phyloP scores from a whole-genome alignment of 805 yeast species.

The Tanozyma kutaoensis region DNA sequence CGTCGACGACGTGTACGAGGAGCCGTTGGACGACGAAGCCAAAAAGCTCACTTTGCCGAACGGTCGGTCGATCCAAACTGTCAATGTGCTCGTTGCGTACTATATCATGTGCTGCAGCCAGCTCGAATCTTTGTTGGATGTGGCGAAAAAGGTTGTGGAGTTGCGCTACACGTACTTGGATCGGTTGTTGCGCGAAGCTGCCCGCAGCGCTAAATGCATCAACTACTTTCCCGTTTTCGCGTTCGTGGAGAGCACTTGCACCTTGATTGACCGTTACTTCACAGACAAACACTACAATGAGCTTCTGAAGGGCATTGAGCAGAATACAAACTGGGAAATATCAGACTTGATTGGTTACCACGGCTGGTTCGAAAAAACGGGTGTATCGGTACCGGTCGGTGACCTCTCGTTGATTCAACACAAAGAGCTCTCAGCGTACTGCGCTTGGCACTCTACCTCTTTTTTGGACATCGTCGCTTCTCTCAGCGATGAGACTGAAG shows the following conservation, averaged over 20 bases:
- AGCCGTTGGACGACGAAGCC: constrained; percentile 4
- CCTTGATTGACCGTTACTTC: constrained; percentile 12
- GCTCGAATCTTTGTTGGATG: constrained; percentile 6
- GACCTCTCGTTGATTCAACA: too few species aligned
- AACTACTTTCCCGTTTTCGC: constrained; percentile 8
- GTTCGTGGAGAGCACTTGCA: constrained; percentile 21
- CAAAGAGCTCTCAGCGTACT: too few species aligned
- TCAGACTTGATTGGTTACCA: constrained; percentile 16
- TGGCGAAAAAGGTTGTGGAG: constrained; percentile 11
- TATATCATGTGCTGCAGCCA: constrained; percentile 12
- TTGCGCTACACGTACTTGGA: constrained; percentile 11
- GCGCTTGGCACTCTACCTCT: too few species aligned
- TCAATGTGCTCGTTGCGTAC: constrained; percentile 18
- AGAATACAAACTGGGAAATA: constrained; percentile 13
- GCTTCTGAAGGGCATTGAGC: constrained; percentile 4
- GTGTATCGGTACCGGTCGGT: too few species aligned
- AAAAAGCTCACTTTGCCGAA: background rate
- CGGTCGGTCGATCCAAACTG: constrained; percentile 4
- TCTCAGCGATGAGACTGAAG: too few species aligned
- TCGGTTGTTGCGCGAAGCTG: background rate
- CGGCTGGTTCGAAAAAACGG: constrained; percentile 16
- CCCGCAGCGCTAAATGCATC: too few species aligned
- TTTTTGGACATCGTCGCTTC: too few species aligned
- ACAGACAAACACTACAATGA: constrained; percentile 2
- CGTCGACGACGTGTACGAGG: constrained; percentile 3